Conservation (phyloP, 2,329 filamentous ascomycete species). For the Apiospora pterosperma region DNA sequence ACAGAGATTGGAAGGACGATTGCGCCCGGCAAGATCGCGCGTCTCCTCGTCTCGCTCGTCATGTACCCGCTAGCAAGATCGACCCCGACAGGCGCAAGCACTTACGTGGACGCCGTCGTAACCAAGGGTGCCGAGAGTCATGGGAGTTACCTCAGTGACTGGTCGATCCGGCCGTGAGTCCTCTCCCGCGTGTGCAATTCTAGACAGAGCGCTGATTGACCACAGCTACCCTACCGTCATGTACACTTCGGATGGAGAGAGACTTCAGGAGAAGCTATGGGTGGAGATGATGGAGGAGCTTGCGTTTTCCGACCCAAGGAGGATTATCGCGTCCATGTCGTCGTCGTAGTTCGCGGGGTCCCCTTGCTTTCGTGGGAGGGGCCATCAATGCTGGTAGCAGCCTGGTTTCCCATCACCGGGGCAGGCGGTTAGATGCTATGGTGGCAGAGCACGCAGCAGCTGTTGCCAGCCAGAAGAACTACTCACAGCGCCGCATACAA, state of each 20-base stretch:
- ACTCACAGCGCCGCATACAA: neutral
- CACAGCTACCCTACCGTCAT: neutral
- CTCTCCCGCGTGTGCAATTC: neutral
- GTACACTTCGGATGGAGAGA: neutral
- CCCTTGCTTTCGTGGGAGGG: neutral
- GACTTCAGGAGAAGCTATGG: neutral
- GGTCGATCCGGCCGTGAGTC: neutral
- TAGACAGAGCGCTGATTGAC: neutral
- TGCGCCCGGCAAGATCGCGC: neutral
- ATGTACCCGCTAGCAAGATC: conserved; percentile 6
- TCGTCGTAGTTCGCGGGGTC: neutral
- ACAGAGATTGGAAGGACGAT: neutral
- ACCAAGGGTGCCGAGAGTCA: neutral
- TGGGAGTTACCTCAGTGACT: neutral
- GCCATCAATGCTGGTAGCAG: neutral
- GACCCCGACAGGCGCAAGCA: neutral
- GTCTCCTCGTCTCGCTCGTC: neutral
- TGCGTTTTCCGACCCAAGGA: neutral
- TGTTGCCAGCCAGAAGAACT: neutral
- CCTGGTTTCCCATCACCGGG: neutral
- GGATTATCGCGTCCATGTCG: neutral
- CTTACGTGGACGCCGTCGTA: neutral
- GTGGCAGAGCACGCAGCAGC: neutral
- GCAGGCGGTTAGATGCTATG: neutral
- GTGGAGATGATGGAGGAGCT: conserved; percentile 2